phyloP scores from a whole-genome alignment of 2,329 filamentous ascomycete genomes.

The Beauveria scarabaeidicola region DNA sequence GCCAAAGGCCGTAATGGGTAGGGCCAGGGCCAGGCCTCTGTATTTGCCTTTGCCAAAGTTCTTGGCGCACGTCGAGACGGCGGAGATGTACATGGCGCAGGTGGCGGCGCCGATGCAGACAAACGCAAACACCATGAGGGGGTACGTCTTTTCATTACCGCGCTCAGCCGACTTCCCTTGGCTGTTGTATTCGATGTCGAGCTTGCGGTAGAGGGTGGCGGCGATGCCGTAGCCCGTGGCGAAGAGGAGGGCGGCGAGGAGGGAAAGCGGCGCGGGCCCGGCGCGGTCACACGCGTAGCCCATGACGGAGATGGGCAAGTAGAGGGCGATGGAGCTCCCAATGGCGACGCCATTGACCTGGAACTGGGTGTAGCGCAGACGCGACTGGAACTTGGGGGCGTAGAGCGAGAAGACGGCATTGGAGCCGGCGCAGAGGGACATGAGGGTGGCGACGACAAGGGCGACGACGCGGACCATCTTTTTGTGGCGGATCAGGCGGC shows the following conservation, averaged over 20 bases:
- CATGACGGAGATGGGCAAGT: slow-evolving; percentile 82
- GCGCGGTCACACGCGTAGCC: slow-evolving; percentile 88
- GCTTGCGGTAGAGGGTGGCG: slow-evolving; percentile 60
- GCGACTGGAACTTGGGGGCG: slow-evolving; percentile 79
- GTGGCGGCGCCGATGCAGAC: slow-evolving; percentile 75
- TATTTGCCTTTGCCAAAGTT: slow-evolving; percentile 89
- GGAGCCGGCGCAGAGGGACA: slow-evolving; percentile 73
- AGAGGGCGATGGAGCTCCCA: slow-evolving; percentile 78
- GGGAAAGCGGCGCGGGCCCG: slow-evolving; percentile 67
- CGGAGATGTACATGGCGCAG: slow-evolving; percentile 78
- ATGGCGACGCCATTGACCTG: slow-evolving; percentile 89
- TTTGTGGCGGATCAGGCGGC: slow-evolving; percentile 21
- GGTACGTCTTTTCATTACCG: slow-evolving; percentile 57
- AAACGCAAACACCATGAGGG: slow-evolving; percentile 79
- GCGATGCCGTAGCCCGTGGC: slow-evolving; percentile 76
- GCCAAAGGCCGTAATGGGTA: slow-evolving; percentile 88
- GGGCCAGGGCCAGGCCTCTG: slow-evolving; percentile 78
- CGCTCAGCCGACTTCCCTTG: slow-evolving; percentile 29
- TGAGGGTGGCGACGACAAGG: slow-evolving; percentile 46
- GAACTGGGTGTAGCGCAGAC: slow-evolving; percentile 79
- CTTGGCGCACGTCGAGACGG: slow-evolving; percentile 94
- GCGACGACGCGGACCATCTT: slow-evolving; percentile 35
- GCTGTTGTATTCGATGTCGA: slow-evolving; percentile 38
- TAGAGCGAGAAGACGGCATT: slow-evolving; percentile 93
- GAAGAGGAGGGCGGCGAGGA: slow-evolving; percentile 66